phyloP scores from a whole-genome alignment of 352 stramenopile species.

The Phytophthora palmivora region DNA sequence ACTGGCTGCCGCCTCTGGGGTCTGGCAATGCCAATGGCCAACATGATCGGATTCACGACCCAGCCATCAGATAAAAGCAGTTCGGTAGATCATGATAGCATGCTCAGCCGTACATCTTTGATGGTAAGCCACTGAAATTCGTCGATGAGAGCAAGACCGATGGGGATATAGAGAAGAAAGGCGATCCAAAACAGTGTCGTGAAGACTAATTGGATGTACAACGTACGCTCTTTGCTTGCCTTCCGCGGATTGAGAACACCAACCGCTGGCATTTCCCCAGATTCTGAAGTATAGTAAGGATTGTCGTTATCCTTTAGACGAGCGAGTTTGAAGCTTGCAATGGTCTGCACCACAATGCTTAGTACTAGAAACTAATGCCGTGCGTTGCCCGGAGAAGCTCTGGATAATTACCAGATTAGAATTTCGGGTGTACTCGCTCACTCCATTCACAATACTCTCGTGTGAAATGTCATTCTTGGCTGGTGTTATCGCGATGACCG shows the following conservation, averaged over 20 bases:
- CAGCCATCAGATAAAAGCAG: too few species aligned
- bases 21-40: too few species aligned
- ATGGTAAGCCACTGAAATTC: conserved; percentile 56
- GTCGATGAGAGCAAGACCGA: conserved; percentile 59
- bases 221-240: conserved; percentile 41
- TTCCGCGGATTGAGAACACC: conserved; percentile 19
- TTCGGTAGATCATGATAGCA: too few species aligned
- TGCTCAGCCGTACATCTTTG: conserved; percentile 26
- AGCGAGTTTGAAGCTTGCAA: conserved; percentile 41
- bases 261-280: not conserved
- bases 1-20: too few species aligned
- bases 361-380: too few species aligned
- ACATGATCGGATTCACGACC: too few species aligned
- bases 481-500: too few species aligned
- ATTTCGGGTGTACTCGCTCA: too few species aligned
- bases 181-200: conserved; percentile 63
- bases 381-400: too few species aligned
- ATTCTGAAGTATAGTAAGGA: conserved; percentile 15
- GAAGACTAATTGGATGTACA: conserved; percentile 46
- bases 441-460: too few species aligned
- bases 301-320: conserved; percentile 18
- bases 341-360: conserved; percentile 38
- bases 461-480: too few species aligned
- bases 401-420: too few species aligned
- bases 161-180: conserved; percentile 76